Evolutionary conservation across 768 basidiomycete genomes (phyloP), one percentile per base, ranked within the genome.

Genomic region (Macrolepiota fuliginosa): DNA sequence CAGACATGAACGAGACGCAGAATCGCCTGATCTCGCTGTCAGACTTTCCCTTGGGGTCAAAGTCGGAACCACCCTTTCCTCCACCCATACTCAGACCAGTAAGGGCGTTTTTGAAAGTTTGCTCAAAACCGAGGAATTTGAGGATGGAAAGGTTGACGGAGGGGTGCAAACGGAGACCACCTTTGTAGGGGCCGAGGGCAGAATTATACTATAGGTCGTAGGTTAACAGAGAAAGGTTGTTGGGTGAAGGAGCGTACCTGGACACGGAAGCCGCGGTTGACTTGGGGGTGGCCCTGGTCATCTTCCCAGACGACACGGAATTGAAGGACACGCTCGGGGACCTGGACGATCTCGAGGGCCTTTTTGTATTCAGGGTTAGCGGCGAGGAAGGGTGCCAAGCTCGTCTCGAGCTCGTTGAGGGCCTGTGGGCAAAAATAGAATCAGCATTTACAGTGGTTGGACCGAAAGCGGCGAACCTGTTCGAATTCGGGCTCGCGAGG

Each of bases 111-210:
- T 90, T 90, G 83, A 90, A 90, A 63, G 82, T 86, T 73, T 91
- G 89, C 75, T 91, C 89, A 74, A 90, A 89, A 49, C 89, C 89
- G 65, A 91, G 83, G 85, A 91, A 91, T 72, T 91, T 91, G 74
- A 91, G 83, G 77, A 91, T 90, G 67, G 87, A 88, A 40, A 91
- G 82, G 78, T 90, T 90, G 76, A 91, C 89, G 56, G 85, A 83
- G 63, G 88, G 88, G 79, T 90, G 89, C 55, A 91, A 82, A 65
- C 89, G 85, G 67, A 90, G 84, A 73, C 89, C 89, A 64, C 89
- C 89, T 73, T 89, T 88, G 81, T 89, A 89, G 46, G 89, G 89
- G 58, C 89, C 89, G 32, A 91, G 81, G 27, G 87, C 87, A 50
- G 88, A 90, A 81, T 88, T 89, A 79, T 86, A 90, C 84, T 88